These are phyloP conservation scores for Ganoderma sinense DNA, from an alignment of 1,284 basidiomycete species.

Conservation along the genomic window DNA sequence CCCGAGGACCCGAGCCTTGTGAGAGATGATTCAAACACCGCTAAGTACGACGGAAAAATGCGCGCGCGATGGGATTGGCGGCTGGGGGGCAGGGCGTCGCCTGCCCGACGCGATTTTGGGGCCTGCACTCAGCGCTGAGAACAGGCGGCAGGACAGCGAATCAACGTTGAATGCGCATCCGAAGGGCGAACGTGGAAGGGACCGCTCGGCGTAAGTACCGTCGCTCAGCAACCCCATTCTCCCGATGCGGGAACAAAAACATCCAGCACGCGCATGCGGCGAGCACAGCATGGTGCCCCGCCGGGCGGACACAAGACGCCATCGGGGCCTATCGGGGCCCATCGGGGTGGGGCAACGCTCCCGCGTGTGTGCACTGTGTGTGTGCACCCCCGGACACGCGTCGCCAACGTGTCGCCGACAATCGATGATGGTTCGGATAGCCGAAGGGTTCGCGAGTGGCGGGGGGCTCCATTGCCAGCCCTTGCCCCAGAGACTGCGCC, in stretches of 20 bases:
- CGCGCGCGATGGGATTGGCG: not conserved
- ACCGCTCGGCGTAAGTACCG: not conserved
- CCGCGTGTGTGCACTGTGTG: not conserved
- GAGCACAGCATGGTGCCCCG: not conserved
- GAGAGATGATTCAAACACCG: not conserved
- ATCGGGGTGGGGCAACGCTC: not conserved
- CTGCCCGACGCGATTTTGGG: not conserved
- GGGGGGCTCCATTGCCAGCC: not conserved
- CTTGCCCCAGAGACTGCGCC: not conserved
- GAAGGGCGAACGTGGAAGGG: not conserved
- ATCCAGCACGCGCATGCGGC: not conserved
- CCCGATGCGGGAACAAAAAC: slow-evolving; percentile 5
- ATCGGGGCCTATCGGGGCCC: not conserved
- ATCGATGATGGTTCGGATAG: not conserved
- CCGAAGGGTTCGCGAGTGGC: not conserved
- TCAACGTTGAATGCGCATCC: not conserved
- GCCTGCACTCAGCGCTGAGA: too few relatives aligned
- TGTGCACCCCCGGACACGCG: not conserved
- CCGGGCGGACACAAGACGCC: not conserved
- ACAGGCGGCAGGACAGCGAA: not conserved
- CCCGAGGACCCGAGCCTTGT: not conserved
- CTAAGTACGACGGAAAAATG: not conserved
- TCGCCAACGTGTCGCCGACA: too few relatives aligned
- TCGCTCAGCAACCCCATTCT: not conserved
- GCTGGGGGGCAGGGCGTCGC: not conserved